Evolutionary conservation across 2,329 filamentous ascomycete species (phyloP), one percentile per base, ranked within the genome.

Genomic region (Botrytis medusae): DNA sequence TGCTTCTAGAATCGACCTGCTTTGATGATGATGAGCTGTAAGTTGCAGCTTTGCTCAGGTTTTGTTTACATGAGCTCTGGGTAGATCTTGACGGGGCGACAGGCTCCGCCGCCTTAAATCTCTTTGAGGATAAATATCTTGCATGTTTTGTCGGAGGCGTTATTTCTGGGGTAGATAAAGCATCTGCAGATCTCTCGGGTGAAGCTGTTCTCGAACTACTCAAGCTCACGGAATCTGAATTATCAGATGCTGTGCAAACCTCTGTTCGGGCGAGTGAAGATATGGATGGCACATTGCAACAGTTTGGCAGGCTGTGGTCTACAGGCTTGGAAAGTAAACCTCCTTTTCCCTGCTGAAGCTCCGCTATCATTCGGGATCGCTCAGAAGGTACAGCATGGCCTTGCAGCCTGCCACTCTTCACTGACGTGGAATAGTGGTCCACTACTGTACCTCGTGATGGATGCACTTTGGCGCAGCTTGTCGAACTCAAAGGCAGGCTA

Each of bases 141-240:
- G 65, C 18, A 68, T 68, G 20, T 57, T 34, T 68, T 57, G 46
- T 68, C 10, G 7, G 40, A 1, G 65, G 65, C 34, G 46, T 68
- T 57, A 40, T 69, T 25, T 16, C 34, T 16, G 48, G 65, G 18
- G 48, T 69, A 25, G 48, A n/a, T 59, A 57, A 25, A 69, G n/a
- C 16, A 9, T 44, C 54, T 57, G 37, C 5, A 12, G 7, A 16
- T 29, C 10, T 37, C 1, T 68, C 65, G 16, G 51, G 65, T 32
- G 34, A 69, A 57, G n/a, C 48, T n/a, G 65, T 69, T 44, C 65
- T 69, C 18, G 48, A 69, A 32, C 65, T 69, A 42, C 51, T 42
- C 29, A 29, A 32, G 34, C 34, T 42, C 40, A 40, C 16, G 18
- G 46, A 22, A 57, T 54, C 34, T 22, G 18, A 25, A 22, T 68